A percentile compares a stretch with the other conserved stretches of the same genome.
Conservation (phyloP, 108 stramenopile genomes). For the Cyclotella kingstonii region DNA sequence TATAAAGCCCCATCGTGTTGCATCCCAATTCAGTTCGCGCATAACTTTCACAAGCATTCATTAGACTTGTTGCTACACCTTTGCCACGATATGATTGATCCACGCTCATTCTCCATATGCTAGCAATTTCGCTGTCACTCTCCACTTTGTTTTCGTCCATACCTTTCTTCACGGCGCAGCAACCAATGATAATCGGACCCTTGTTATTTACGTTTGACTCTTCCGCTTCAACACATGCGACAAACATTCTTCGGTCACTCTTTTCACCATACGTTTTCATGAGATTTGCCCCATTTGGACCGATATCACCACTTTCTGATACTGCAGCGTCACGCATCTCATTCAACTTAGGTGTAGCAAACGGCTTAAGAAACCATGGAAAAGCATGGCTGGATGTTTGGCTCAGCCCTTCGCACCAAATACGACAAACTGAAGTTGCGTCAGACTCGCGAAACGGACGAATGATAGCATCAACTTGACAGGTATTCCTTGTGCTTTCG, state of each 20-base stretch:
- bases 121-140: background rate
- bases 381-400: conserved; percentile 7
- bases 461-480: too few species aligned
- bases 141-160: conserved; percentile 1
- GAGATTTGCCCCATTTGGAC: conserved; percentile 8
- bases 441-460: conserved; percentile 1
- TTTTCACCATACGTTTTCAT: conserved; percentile 1
- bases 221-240: background rate
- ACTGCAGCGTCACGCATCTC: conserved; percentile 8
- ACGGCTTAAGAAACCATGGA: conserved; percentile 2
- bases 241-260: conserved; percentile 3
- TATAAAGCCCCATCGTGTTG: background rate
- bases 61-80: background rate
- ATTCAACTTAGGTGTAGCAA: background rate
- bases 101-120: background rate
- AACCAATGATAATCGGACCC: conserved; percentile 5
- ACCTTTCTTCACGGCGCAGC: conserved; percentile 9
- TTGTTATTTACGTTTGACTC: background rate
- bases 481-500: too few species aligned
- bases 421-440: conserved; percentile 2
- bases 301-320: conserved; percentile 4
- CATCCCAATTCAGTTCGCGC: background rate
- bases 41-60: background rate
- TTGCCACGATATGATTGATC: background rate
- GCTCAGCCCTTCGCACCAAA: conserved; percentile 1